Percentiles rank a stretch among this genome's conserved stretches.
Conservation (phyloP, 2,329 filamentous ascomycete genomes). For the Emmonsiellopsis sp. region DNA sequence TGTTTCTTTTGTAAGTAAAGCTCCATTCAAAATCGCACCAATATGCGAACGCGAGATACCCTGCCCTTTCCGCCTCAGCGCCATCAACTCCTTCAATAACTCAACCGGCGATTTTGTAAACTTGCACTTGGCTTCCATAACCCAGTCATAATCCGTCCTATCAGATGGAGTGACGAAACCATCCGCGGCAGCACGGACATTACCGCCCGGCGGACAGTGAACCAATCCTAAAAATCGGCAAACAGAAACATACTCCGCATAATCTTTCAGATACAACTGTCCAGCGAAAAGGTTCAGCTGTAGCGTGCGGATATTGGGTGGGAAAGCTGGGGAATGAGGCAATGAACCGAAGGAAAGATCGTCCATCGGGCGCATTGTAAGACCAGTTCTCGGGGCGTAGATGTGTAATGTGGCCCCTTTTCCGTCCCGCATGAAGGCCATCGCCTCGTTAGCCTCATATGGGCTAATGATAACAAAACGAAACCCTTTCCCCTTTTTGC, state of each 20-base stretch:
- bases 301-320: slow-evolving; percentile 20
- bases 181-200: neutral
- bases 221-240: slow-evolving; percentile 12
- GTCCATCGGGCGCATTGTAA: slow-evolving; percentile 34
- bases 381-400: slow-evolving; percentile 39
- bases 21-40: slow-evolving; percentile 1
- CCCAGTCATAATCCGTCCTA: neutral
- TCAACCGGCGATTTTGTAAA: slow-evolving; percentile 2
- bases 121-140: neutral
- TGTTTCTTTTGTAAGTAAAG: neutral
- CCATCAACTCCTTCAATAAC: neutral
- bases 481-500: neutral
- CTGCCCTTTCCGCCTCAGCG: slow-evolving; percentile 2
- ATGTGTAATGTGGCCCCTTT: slow-evolving; percentile 37
- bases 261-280: slow-evolving; percentile 51
- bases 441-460: slow-evolving; percentile 47
- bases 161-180: slow-evolving; percentile 2
- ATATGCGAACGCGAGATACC: slow-evolving; percentile 5
- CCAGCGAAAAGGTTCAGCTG: slow-evolving; percentile 58
- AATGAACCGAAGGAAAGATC: slow-evolving; percentile 35
- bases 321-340: slow-evolving; percentile 13
- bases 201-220: neutral
- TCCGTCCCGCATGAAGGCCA: slow-evolving; percentile 30
- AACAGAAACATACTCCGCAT: slow-evolving; percentile 40
- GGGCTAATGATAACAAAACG: slow-evolving; percentile 48